Base-by-base conservation (phyloP, 257 asterid genomes). In the Solanum tarapatanum region DNA sequence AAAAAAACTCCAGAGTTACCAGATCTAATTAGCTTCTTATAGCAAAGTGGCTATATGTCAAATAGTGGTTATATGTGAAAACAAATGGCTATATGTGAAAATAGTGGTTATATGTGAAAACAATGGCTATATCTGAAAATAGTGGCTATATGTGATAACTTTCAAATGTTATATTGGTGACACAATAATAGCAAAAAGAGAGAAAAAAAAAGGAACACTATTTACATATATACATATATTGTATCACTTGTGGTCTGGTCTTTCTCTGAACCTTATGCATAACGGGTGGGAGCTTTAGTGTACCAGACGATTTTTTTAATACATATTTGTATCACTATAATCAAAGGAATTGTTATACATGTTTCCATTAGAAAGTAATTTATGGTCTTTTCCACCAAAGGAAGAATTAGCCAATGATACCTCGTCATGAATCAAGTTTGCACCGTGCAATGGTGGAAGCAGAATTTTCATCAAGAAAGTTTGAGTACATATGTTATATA, bases 1-100 rank as follows among this genome's bases (percentile, higher is more conserved):
- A 83, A 83, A 55, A 24, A 35, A 33, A 24, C 36, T 62, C 88
- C 79, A 45, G 90, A 89, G 30, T 37, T 91, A 12, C 93, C 93
- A 23, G 93, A 91, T 75, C 69, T 91, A 10, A 91, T 91, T 87
- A 91, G 84, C 88, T 90, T 90, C 75, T 84, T 62, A 43, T 83
- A 77, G 80, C 3, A 37, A 2, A 8, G 1, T 35, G 82, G 6
- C 28, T 4, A 62, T 62, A n/a, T 62, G 70, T 4, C 0, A 62
- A 62, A 62, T 4, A 23, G 13, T 62, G 69, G 7, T 4, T 60
- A 60, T 60, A 60, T 62, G 70, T 60, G 28, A 60, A 60, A 60
- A 60, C 13, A 60, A 51, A 1, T 72, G 43, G 9, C 3, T 58
- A 58, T 58, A 21, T 58, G 68, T 41, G 11, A 58, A 60, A 60